phyloP scores from a whole-genome alignment of 495 filamentous ascomycete species.

The Alectoria sarmentosa region DNA sequence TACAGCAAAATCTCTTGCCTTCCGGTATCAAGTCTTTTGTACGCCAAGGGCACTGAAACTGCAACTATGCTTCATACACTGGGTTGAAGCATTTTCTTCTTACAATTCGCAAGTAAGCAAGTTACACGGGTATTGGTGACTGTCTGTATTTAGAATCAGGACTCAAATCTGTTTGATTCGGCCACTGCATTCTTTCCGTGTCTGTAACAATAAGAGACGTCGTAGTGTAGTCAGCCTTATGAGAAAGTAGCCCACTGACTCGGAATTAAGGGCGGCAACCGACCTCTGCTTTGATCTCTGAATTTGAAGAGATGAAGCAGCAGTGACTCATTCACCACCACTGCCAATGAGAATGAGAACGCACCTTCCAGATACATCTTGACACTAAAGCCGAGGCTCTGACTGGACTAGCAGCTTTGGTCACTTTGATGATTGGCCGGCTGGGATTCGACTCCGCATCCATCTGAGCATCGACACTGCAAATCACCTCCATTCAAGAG shows the following conservation, averaged over 20 bases:
- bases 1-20: slow-evolving; percentile 7
- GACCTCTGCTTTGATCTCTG: not conserved
- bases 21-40: not conserved
- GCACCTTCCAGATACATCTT: not conserved
- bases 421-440: not conserved
- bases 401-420: not conserved
- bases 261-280: not conserved
- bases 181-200: not conserved
- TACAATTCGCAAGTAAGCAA: slow-evolving; percentile 4
- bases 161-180: not conserved
- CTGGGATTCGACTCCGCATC: not conserved
- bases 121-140: slow-evolving; percentile 6
- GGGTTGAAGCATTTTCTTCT: not conserved
- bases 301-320: not conserved
- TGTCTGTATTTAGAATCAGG: slow-evolving; percentile 17
- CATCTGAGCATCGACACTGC: not conserved
- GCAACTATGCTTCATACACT: not conserved
- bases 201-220: not conserved
- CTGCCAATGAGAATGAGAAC: not conserved
- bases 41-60: slow-evolving; percentile 2
- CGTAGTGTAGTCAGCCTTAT: not conserved
- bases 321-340: not conserved
- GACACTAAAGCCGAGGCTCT: not conserved
- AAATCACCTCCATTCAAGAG: not conserved
- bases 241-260: not conserved